phyloP scores from a whole-genome alignment of 352 stramenopile species.

The Phytophthora cryptogea region DNA sequence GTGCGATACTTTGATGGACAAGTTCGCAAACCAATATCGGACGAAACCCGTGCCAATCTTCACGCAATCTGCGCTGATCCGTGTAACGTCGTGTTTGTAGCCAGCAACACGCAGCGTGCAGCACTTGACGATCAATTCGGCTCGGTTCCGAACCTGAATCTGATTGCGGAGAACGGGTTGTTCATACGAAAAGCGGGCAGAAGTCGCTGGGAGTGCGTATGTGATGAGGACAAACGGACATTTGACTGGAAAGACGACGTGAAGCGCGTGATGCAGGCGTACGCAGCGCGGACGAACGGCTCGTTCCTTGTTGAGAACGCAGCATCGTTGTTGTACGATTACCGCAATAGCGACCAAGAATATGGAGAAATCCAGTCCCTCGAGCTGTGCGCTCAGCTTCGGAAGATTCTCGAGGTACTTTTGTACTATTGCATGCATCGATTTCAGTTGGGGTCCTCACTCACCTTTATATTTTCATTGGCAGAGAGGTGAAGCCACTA shows the following conservation, averaged over 20 bases:
- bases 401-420: conserved; percentile 91
- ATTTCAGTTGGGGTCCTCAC: not conserved
- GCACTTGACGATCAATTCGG: conserved; percentile 69
- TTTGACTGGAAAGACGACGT: conserved; percentile 95
- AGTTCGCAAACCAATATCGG: conserved; percentile 66
- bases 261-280: conserved; percentile 96
- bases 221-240: conserved; percentile 49
- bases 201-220: conserved; percentile 64
- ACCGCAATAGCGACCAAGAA: conserved; percentile 97
- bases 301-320: conserved; percentile 98
- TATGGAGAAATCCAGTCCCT: conserved; percentile 98
- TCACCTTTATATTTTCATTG: not conserved
- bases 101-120: conserved; percentile 58
- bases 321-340: conserved; percentile 98
- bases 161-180: conserved; percentile 74
- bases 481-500: conserved; percentile 62
- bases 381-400: conserved; percentile 91
- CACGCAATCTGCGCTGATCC: conserved; percentile 57
- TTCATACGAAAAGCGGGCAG: conserved; percentile 53
- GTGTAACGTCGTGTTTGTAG: conserved; percentile 71
- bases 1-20: conserved; percentile 67
- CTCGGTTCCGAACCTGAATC: conserved; percentile 51
- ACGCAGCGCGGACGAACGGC: conserved; percentile 96
- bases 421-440: not conserved
- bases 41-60: conserved; percentile 60